Percentiles rank a stretch among this genome's conserved stretches.
These are phyloP conservation scores for Fusarium nygamai DNA, from an alignment of 2,329 filamentous ascomycete genomes.

Conservation along the genomic window DNA sequence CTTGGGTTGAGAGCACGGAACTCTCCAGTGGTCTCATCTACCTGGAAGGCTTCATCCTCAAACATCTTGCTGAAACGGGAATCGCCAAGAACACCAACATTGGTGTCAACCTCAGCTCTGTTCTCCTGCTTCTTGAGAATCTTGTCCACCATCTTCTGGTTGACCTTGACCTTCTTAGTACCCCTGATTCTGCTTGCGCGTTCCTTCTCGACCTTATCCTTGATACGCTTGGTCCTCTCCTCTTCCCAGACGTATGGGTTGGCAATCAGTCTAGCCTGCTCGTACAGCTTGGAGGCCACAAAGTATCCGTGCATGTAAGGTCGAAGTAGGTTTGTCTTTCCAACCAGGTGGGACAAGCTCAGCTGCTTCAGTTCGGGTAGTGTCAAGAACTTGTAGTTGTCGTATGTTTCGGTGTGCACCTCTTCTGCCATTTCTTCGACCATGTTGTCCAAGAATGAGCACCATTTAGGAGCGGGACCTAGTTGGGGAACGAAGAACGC, in stretches of 20 bases:
- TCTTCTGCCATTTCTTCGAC: constrained; percentile 98
- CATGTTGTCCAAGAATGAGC: constrained; percentile 94
- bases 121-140: constrained; percentile 72
- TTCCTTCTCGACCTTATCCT: constrained; percentile 96
- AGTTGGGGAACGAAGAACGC: constrained; percentile 95
- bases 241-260: constrained; percentile 96
- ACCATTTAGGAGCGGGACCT: constrained; percentile 94
- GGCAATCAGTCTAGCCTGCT: constrained; percentile 90
- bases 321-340: constrained; percentile 86
- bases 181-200: constrained; percentile 93
- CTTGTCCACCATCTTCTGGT: constrained; percentile 82
- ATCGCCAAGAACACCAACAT: constrained; percentile 79
- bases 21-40: constrained; percentile 89
- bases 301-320: constrained; percentile 99
- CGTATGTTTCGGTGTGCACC: constrained; percentile 83
- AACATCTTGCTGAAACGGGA: constrained; percentile 89
- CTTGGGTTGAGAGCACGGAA: constrained; percentile 92
- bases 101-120: constrained; percentile 65
- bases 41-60: constrained; percentile 90
- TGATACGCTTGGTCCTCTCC: constrained; percentile 87
- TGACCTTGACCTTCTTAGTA: constrained; percentile 98
- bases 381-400: constrained; percentile 99
- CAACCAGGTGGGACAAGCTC: constrained; percentile 87
- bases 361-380: constrained; percentile 84
- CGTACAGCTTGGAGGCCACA: constrained; percentile 92